phyloP scores from a whole-genome alignment of 1,284 basidiomycete species.

The Meripilus lineatus region DNA sequence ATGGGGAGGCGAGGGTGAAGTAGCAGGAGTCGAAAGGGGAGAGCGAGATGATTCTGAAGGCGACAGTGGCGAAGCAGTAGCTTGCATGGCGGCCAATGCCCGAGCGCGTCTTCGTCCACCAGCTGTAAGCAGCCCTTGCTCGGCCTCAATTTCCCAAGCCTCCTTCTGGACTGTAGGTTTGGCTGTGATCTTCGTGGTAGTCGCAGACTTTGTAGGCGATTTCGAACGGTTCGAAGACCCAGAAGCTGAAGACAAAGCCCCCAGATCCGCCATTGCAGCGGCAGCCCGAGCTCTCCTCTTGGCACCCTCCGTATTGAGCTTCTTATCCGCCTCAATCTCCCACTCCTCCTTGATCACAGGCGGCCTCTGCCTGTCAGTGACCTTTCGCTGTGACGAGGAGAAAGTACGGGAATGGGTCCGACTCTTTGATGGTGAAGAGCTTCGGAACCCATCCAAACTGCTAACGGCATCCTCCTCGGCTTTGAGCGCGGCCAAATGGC shows the following conservation, averaged over 20 bases:
- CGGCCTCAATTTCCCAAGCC: constrained; percentile 72
- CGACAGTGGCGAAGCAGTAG: constrained; percentile 7
- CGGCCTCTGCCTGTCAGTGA: background rate
- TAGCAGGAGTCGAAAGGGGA: constrained; percentile 10
- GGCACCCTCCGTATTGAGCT: constrained; percentile 29
- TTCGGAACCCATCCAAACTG: too few species aligned
- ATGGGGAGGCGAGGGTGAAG: constrained; percentile 1
- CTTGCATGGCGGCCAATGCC: constrained; percentile 42
- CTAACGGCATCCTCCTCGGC: background rate
- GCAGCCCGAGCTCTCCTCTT: constrained; percentile 25
- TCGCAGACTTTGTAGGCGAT: constrained; percentile 10
- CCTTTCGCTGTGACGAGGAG: background rate
- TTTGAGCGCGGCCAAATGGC: constrained; percentile 6
- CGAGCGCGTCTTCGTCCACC: constrained; percentile 62
- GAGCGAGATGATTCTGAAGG: background rate
- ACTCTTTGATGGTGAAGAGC: background rate
- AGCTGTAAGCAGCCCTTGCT: constrained; percentile 66
- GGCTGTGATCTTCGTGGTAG: constrained; percentile 22
- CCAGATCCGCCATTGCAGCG: constrained; percentile 17
- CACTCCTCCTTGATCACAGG: constrained; percentile 27
- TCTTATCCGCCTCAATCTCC: constrained; percentile 34
- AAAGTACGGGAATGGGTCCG: constrained; percentile 3
- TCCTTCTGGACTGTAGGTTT: constrained; percentile 55
- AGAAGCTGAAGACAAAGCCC: constrained; percentile 8
- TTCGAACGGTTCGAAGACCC: constrained; percentile 14